phyloP scores from a whole-genome alignment of 805 yeast species.

The Osmozyma mogii region DNA sequence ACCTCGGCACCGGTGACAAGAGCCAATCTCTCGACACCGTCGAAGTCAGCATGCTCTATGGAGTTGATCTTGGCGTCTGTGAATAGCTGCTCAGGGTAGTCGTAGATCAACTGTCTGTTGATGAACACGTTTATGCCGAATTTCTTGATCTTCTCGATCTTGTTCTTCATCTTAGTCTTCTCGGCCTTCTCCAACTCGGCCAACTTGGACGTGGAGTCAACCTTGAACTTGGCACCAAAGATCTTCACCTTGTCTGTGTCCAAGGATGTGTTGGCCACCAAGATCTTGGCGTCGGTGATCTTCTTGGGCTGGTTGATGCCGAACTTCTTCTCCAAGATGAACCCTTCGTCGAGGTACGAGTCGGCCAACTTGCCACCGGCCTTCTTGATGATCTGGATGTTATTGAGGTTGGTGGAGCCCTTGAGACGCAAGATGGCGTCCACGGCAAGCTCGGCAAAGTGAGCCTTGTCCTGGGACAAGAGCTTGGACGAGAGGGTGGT shows the following conservation, averaged over 20 bases:
- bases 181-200: conserved; percentile 94
- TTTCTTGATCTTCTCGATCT: conserved; percentile 81
- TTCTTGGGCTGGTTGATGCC: conserved; percentile 92
- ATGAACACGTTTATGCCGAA: conserved; percentile 86
- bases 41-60: conserved; percentile 97
- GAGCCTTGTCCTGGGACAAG: conserved; percentile 87
- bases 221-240: conserved; percentile 96
- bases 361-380: conserved; percentile 89
- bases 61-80: conserved; percentile 83
- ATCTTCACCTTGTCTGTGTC: conserved; percentile 97
- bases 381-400: conserved; percentile 88
- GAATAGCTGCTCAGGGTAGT: conserved; percentile 94
- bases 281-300: conserved; percentile 73
- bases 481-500: conserved; percentile 93
- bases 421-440: conserved; percentile 85
- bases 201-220: conserved; percentile 87
- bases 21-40: conserved; percentile 94
- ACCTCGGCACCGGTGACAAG: conserved; percentile 98
- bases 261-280: conserved; percentile 91
- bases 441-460: conserved; percentile 84
- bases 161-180: conserved; percentile 82
- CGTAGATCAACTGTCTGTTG: conserved; percentile 93
- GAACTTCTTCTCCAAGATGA: conserved; percentile 81
- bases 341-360: conserved; percentile 93
- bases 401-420: conserved; percentile 82